These are phyloP conservation scores for Elasticomyces elasticus DNA, from an alignment of 495 filamentous ascomycete species.

Conservation along the genomic window DNA sequence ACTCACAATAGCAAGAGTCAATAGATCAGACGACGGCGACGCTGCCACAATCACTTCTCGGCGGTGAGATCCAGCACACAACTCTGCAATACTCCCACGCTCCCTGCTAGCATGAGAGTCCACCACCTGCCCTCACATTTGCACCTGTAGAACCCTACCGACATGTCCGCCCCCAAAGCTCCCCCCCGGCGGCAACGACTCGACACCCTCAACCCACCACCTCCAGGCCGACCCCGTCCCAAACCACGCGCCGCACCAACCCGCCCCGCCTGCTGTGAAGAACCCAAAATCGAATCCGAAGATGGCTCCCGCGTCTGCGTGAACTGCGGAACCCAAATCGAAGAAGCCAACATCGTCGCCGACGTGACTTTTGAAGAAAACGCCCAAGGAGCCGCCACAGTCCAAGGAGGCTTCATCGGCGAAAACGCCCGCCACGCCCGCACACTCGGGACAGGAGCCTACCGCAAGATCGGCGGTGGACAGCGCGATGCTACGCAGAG, in stretches of 20 bases:
- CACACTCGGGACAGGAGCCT: slow-evolving; percentile 48
- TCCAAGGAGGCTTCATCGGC: slow-evolving; percentile 78
- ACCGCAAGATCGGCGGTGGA: slow-evolving; percentile 44
- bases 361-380: slow-evolving; percentile 85
- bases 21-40: background rate
- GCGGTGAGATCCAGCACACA: background rate
- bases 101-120: background rate
- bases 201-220: background rate
- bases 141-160: background rate
- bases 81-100: background rate
- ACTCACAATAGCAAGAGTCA: background rate
- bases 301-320: slow-evolving; percentile 55
- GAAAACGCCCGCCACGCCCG: slow-evolving; percentile 64
- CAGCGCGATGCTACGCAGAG: slow-evolving; percentile 43
- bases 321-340: slow-evolving; percentile 71
- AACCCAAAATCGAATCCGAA: slow-evolving; percentile 26
- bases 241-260: background rate
- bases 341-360: slow-evolving; percentile 76
- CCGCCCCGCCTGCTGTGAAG: slow-evolving; percentile 11
- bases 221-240: background rate
- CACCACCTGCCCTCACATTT: background rate
- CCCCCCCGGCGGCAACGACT: background rate
- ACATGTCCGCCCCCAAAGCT: background rate
- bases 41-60: background rate
- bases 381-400: slow-evolving; percentile 71